These are phyloP conservation scores for Cercospora sesami DNA, from an alignment of 2,329 filamentous ascomycete species.

Conservation along the genomic window DNA sequence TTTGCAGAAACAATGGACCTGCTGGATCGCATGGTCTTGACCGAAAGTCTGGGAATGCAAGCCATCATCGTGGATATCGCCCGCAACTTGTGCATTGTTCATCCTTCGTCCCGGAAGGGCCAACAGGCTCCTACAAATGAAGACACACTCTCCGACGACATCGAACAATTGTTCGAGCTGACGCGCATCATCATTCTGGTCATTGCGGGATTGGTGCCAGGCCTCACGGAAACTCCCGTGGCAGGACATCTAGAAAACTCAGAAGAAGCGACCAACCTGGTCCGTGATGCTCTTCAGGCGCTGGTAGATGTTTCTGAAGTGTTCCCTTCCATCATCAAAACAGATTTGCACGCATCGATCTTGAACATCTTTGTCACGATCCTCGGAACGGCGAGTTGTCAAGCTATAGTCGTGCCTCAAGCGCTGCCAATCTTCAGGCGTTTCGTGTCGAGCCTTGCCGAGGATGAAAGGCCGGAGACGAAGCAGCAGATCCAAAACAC, in stretches of 20 bases:
- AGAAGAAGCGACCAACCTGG: slow-evolving; percentile 80
- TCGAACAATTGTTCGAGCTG: slow-evolving; percentile 95
- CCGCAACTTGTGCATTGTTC: slow-evolving; percentile 81
- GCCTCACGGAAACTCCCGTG: slow-evolving; percentile 61
- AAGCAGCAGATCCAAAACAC: slow-evolving; percentile 76
- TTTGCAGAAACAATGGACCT: slow-evolving; percentile 98
- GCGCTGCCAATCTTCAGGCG: slow-evolving; percentile 87
- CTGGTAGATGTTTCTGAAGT: slow-evolving; percentile 93
- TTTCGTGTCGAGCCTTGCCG: slow-evolving; percentile 76
- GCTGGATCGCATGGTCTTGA: slow-evolving; percentile 86
- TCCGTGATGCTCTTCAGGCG: slow-evolving; percentile 77
- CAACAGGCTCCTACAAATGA: slow-evolving; percentile 36
- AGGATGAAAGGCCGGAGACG: slow-evolving; percentile 46
- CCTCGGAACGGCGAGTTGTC: slow-evolving; percentile 80
- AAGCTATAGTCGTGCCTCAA: slow-evolving; percentile 84
- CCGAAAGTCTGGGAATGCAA: slow-evolving; percentile 85
- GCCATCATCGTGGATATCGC: slow-evolving; percentile 92
- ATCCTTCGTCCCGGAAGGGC: slow-evolving; percentile 78
- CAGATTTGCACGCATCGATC: slow-evolving; percentile 92
- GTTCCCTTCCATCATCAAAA: slow-evolving; percentile 94
- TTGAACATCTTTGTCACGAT: slow-evolving; percentile 96
- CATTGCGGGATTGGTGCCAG: slow-evolving; percentile 81
- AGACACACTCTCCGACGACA: slow-evolving; percentile 88
- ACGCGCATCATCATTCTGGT: slow-evolving; percentile 95
- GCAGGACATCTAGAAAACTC: slow-evolving; percentile 64